A percentile compares a stretch with the other conserved stretches of the same genome.
Evolutionary conservation across 2,329 filamentous ascomycete genomes (phyloP).

Genomic region (Neocatenulostroma microsporum): DNA sequence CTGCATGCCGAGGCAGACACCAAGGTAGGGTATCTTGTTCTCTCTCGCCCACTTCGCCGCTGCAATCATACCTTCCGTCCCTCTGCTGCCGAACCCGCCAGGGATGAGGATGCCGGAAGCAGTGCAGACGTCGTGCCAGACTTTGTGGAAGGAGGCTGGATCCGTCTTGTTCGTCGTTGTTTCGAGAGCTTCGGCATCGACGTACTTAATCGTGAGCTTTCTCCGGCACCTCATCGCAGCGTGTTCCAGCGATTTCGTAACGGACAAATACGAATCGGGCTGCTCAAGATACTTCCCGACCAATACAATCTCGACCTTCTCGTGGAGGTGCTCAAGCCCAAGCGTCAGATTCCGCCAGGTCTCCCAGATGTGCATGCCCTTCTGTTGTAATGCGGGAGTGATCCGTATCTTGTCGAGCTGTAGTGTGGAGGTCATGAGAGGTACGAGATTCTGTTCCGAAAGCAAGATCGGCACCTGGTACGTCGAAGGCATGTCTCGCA

Average conservation of each 20-base stretch:
- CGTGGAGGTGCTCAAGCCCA: conserved; percentile 57
- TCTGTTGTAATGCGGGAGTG: conserved; percentile 47
- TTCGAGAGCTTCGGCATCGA: conserved; percentile 81
- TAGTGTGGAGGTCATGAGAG: conserved; percentile 58
- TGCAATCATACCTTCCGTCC: conserved; percentile 82
- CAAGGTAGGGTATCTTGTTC: conserved; percentile 72
- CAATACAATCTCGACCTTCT: conserved; percentile 70
- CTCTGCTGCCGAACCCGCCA: conserved; percentile 73
- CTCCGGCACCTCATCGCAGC: conserved; percentile 76
- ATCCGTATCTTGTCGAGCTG: conserved; percentile 49
- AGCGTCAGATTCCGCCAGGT: conserved; percentile 68
- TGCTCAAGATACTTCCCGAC: conserved; percentile 88
- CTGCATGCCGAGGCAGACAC: conserved; percentile 89
- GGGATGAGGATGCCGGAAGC: conserved; percentile 62
- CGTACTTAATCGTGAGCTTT: conserved; percentile 73
- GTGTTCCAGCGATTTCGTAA: conserved; percentile 84
- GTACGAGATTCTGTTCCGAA: conserved; percentile 67
- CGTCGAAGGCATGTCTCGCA: conserved; percentile 79
- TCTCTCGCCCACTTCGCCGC: conserved; percentile 81
- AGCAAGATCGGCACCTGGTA: conserved; percentile 95
- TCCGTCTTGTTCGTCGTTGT: conserved; percentile 51
- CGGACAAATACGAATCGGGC: conserved; percentile 77
- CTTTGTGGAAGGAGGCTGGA: conserved; percentile 65
- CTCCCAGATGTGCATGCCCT: conserved; percentile 65
- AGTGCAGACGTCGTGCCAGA: conserved; percentile 71